These are phyloP conservation scores for Adansonia grandidieri DNA, from an alignment of 441 rosid genomes.

Conservation along the genomic window DNA sequence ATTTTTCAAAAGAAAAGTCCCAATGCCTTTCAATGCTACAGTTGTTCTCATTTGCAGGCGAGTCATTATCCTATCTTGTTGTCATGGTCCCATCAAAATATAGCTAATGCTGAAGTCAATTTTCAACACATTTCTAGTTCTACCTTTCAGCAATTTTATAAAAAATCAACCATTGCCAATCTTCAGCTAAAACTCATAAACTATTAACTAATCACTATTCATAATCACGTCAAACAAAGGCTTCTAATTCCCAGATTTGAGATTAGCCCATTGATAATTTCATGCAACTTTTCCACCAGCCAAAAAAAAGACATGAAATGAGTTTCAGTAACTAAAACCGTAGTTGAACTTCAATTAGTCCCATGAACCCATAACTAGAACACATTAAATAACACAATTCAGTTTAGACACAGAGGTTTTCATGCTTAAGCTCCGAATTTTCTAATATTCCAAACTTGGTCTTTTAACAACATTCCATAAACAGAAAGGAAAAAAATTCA, in stretches of 20 bases:
- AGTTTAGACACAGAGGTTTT: conserved; percentile 3
- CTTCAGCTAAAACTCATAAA: neutral
- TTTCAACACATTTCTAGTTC: conserved; percentile 4
- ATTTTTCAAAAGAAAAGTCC: neutral
- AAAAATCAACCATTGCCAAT: neutral
- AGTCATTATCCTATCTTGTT: neutral
- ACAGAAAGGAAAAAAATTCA: neutral
- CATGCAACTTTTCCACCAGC: conserved; percentile 6
- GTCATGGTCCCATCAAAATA: conserved; percentile 13
- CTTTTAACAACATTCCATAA: neutral
- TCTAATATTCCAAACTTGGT: conserved; percentile 5
- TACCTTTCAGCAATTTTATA: neutral
- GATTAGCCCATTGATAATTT: conserved; percentile 5
- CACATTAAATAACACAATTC: conserved; percentile 1
- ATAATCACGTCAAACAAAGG: conserved; percentile 10
- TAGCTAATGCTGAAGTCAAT: conserved; percentile 3
- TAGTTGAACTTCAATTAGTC: neutral
- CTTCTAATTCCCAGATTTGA: conserved; percentile 21
- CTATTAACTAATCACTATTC: conserved; percentile 13
- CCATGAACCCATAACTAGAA: conserved; percentile 5
- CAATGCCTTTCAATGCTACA: conserved; percentile 20
- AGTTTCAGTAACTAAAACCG: conserved; percentile 12
- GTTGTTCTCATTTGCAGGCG: neutral
- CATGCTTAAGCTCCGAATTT: conserved; percentile 4
- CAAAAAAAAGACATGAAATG: neutral